Percentiles rank a stretch among this genome's conserved stretches.
phyloP scores from a whole-genome alignment of 208 protist genomes.

The Wallacemonas rigidus region DNA sequence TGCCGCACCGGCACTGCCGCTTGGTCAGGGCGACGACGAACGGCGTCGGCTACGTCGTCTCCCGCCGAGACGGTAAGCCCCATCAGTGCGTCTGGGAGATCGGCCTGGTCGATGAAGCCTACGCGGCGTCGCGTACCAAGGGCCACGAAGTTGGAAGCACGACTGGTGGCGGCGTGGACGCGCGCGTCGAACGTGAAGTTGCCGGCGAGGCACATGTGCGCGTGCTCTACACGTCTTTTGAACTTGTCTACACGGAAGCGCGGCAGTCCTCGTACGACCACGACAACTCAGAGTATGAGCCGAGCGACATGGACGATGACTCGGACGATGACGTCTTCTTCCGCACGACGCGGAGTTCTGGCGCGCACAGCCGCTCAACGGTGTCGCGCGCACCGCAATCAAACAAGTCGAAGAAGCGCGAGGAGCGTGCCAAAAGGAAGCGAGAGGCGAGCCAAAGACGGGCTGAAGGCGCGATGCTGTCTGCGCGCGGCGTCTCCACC shows the following conservation, averaged over 20 bases:
- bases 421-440: conserved; percentile 32
- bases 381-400: conserved; percentile 6
- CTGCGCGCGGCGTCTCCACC: conserved; percentile 19
- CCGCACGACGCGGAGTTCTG: conserved; percentile 21
- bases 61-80: conserved; percentile 28
- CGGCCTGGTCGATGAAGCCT: conserved; percentile 40
- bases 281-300: conserved; percentile 16
- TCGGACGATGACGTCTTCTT: conserved; percentile 23
- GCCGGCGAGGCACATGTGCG: conserved; percentile 22
- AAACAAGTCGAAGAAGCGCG: conserved; percentile 28
- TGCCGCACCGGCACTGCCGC: conserved; percentile 61
- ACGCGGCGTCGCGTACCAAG: conserved; percentile 10
- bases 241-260: conserved; percentile 31
- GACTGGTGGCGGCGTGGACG: neutral
- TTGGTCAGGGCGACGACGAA: conserved; percentile 45
- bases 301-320: conserved; percentile 17
- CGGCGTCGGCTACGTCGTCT: conserved; percentile 38
- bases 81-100: conserved; percentile 66
- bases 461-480: conserved; percentile 10
- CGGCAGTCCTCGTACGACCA: conserved; percentile 18
- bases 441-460: conserved; percentile 16
- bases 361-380: conserved; percentile 7
- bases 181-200: neutral
- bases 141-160: neutral
- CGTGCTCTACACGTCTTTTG: conserved; percentile 21